Conservation (phyloP, 495 filamentous ascomycete genomes). For the Elaphomyces granulatus region DNA sequence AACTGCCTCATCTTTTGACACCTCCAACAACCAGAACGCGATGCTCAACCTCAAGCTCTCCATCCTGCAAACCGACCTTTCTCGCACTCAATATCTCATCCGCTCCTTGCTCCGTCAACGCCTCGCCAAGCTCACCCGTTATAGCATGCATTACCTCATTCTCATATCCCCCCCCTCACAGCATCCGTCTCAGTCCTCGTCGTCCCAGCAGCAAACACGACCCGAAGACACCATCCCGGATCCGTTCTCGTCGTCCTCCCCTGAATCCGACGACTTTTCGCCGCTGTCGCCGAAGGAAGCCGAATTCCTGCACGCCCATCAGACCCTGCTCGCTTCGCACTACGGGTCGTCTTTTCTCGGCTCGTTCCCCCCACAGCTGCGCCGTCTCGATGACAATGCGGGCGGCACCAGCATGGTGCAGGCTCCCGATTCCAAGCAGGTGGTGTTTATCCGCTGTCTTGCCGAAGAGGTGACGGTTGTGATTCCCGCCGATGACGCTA, state of each 20-base stretch:
- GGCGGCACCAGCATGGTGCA: slow-evolving; percentile 90
- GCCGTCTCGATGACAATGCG: slow-evolving; percentile 75
- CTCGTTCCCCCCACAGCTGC: slow-evolving; percentile 60
- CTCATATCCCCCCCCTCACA: slow-evolving; percentile 23
- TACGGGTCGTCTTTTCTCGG: slow-evolving; percentile 68
- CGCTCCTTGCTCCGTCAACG: slow-evolving; percentile 73
- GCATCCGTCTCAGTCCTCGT: slow-evolving; percentile 45
- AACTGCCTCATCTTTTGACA: slow-evolving; percentile 32
- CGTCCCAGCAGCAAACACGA: slow-evolving; percentile 10
- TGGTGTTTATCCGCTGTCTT: slow-evolving; percentile 72
- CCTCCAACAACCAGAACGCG: slow-evolving; percentile 60
- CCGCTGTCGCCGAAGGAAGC: slow-evolving; percentile 59
- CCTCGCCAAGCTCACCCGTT: slow-evolving; percentile 52
- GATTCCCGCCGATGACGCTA: slow-evolving; percentile 41
- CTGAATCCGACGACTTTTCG: slow-evolving; percentile 4
- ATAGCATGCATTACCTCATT: slow-evolving; percentile 31
- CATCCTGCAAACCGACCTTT: slow-evolving; percentile 90
- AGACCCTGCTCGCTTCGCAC: slow-evolving; percentile 65
- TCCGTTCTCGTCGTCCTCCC: slow-evolving; percentile 26
- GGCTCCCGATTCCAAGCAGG: slow-evolving; percentile 61
- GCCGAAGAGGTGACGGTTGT: slow-evolving; percentile 39
- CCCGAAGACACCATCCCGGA: slow-evolving; percentile 27
- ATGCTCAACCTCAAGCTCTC: slow-evolving; percentile 85
- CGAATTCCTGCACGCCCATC: slow-evolving; percentile 66
- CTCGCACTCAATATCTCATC: slow-evolving; percentile 80